Evolutionary conservation across 2,329 filamentous ascomycete species (phyloP).

Genomic region (Colletotrichum caudatum): DNA sequence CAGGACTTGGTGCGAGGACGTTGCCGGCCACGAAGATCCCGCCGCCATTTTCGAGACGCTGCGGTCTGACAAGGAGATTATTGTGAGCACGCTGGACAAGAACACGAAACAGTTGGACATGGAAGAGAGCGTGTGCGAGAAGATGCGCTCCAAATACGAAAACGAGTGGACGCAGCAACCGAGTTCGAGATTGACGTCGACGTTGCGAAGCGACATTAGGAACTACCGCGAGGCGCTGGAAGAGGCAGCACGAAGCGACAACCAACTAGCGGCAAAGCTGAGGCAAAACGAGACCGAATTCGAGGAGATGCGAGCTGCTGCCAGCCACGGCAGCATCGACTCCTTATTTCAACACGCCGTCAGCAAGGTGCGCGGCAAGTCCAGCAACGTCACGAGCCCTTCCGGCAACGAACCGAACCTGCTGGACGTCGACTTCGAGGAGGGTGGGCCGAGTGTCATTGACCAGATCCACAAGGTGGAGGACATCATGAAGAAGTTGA

Average conservation of each 20-base stretch:
- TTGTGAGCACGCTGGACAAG: constrained; percentile 78
- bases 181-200: constrained; percentile 88
- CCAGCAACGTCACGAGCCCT: constrained; percentile 71
- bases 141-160: constrained; percentile 98
- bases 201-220: constrained; percentile 85
- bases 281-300: constrained; percentile 90
- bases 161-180: constrained; percentile 97
- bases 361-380: constrained; percentile 78
- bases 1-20: constrained; percentile 91
- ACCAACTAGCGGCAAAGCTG: constrained; percentile 84
- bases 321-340: constrained; percentile 87
- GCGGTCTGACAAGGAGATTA: constrained; percentile 80
- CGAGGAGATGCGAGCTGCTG: constrained; percentile 93
- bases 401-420: constrained; percentile 77
- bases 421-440: constrained; percentile 91
- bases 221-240: constrained; percentile 91
- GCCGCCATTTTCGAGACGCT: constrained; percentile 82
- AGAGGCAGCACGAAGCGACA: constrained; percentile 88
- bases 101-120: constrained; percentile 92
- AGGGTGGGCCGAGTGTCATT: constrained; percentile 81
- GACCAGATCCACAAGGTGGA: constrained; percentile 93
- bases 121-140: constrained; percentile 98
- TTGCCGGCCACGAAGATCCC: constrained; percentile 87
- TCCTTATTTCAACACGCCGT: constrained; percentile 89
- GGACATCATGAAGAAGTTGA: constrained; percentile 89